phyloP scores from a whole-genome alignment of 2,329 filamentous ascomycete species.

The Aureobasidium uvarum region DNA sequence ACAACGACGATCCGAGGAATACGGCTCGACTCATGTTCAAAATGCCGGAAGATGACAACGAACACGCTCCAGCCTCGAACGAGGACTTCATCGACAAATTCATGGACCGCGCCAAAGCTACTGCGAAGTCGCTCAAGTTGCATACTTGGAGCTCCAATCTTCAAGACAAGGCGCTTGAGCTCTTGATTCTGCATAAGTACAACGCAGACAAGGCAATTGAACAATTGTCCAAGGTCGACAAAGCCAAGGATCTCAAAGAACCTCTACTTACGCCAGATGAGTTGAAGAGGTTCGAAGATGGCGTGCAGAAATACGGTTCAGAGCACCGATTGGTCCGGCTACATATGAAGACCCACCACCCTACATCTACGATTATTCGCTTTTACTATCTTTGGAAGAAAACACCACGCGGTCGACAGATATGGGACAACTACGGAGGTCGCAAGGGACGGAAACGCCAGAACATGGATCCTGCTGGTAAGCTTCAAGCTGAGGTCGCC shows the following conservation, averaged over 20 bases:
- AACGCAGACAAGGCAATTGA: constrained; percentile 68
- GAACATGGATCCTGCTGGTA: constrained; percentile 61
- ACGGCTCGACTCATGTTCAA: constrained; percentile 78
- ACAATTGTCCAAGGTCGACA: constrained; percentile 65
- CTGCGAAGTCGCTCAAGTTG: constrained; percentile 67
- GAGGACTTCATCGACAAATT: constrained; percentile 70
- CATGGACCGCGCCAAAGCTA: constrained; percentile 65
- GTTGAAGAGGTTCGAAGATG: constrained; percentile 88
- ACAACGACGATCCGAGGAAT: constrained; percentile 67
- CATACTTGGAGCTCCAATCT: constrained; percentile 79
- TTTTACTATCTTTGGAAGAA: constrained; percentile 99
- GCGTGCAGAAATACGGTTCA: constrained; percentile 83
- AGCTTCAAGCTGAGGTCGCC: constrained; percentile 87
- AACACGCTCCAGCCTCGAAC: constrained; percentile 40
- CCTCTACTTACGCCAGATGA: constrained; percentile 76
- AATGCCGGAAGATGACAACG: constrained; percentile 47
- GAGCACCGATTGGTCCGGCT: constrained; percentile 80
- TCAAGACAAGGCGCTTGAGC: constrained; percentile 74
- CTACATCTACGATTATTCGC: constrained; percentile 76
- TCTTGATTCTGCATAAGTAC: constrained; percentile 70
- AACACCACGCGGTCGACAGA: constrained; percentile 74
- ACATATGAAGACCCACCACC: constrained; percentile 74
- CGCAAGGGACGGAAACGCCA: constrained; percentile 73
- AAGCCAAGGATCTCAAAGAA: constrained; percentile 73
- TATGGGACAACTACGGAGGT: constrained; percentile 86